These are phyloP conservation scores for Lactarius tabidus DNA, from an alignment of 768 basidiomycete genomes.

Conservation along the genomic window DNA sequence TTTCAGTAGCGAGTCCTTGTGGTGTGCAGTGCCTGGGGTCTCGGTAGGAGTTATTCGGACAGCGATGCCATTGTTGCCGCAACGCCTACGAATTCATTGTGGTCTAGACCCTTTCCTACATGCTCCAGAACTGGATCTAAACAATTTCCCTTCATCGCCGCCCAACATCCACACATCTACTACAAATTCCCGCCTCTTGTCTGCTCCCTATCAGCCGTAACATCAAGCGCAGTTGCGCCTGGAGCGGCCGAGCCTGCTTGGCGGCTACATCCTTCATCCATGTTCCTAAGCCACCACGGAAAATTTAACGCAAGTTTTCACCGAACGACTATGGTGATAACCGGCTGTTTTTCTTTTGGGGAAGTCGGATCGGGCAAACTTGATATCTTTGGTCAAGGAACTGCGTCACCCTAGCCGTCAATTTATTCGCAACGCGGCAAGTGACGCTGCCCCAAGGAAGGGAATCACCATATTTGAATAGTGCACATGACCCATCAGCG, in stretches of 20 bases:
- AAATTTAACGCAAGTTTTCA: background rate
- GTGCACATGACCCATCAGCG: slow-evolving; percentile 4
- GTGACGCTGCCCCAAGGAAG: slow-evolving; percentile 14
- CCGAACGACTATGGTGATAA: background rate
- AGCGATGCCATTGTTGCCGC: slow-evolving; percentile 16
- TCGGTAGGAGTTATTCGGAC: background rate
- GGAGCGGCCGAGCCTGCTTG: slow-evolving; percentile 11
- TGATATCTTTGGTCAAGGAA: background rate
- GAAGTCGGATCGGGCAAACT: background rate
- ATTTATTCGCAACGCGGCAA: background rate
- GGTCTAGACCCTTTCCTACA: slow-evolving; percentile 17
- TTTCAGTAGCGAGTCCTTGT: background rate
- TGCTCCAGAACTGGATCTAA: slow-evolving; percentile 20
- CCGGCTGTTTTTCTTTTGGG: background rate
- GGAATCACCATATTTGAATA: slow-evolving; percentile 6
- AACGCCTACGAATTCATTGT: slow-evolving; percentile 24
- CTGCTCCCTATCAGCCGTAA: slow-evolving; percentile 7
- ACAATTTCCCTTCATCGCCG: slow-evolving; percentile 14
- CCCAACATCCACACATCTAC: slow-evolving; percentile 13
- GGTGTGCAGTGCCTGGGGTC: slow-evolving; percentile 11
- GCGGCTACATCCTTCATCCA: background rate
- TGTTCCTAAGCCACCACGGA: too few species aligned
- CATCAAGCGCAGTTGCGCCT: background rate
- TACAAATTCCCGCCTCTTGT: slow-evolving; percentile 13
- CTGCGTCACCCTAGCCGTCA: slow-evolving; percentile 13